A percentile compares a stretch with the other conserved stretches of the same genome.
phyloP scores from a whole-genome alignment of 148 eudicot genomes.

The Fagopyrum esculentum region DNA sequence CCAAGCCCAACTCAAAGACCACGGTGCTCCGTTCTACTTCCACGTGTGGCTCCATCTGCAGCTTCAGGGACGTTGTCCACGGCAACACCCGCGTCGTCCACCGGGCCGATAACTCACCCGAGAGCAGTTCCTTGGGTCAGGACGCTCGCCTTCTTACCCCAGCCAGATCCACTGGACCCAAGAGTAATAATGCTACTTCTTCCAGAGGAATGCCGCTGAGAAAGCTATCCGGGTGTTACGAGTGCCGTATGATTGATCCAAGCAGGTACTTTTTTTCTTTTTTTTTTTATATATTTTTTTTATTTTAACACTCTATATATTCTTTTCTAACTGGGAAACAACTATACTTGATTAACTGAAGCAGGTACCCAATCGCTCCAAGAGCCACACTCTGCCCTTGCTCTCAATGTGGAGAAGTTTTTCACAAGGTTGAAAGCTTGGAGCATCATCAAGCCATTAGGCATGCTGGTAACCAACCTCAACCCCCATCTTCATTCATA shows the following conservation, averaged over 20 bases:
- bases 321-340: no score
- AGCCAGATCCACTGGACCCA: neutral
- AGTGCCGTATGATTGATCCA: constrained; percentile 82
- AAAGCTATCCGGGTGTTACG: constrained; percentile 85
- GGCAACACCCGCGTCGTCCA: constrained; percentile 80
- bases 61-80: constrained; percentile 64
- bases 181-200: constrained; percentile 15
- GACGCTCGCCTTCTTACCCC: constrained; percentile 37
- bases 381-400: constrained; percentile 77
- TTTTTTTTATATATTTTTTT: neutral
- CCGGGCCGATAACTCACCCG: constrained; percentile 76
- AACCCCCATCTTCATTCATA: no score
- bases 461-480: constrained; percentile 62
- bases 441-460: constrained; percentile 83
- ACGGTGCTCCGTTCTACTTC: constrained; percentile 25
- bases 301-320: neutral
- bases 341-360: neutral
- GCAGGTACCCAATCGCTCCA: constrained; percentile 67
- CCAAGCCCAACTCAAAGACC: constrained; percentile 18
- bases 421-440: constrained; percentile 76
- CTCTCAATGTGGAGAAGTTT: constrained; percentile 88
- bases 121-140: constrained; percentile 44
- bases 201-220: constrained; percentile 63
- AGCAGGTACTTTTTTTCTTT: constrained; percentile 36
- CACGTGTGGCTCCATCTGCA: constrained; percentile 62